Evolutionary conservation across 1,139 yeast genomes (phyloP), one percentile per base, ranked within the genome.

Genomic region (Magnusiomyces tetraspermus): DNA sequence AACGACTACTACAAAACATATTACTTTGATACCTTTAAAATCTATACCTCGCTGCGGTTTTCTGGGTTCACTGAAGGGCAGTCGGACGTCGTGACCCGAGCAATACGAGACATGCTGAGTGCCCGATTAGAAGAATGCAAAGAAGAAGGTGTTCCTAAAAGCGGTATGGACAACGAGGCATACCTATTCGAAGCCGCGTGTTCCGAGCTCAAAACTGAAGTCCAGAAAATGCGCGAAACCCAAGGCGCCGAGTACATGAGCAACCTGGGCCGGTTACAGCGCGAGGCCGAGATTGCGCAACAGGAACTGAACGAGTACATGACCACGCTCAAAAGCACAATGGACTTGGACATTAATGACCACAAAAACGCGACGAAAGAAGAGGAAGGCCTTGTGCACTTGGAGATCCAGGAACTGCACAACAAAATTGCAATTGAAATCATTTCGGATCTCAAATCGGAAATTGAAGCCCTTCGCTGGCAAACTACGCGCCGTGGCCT

Each of bases 141-240:
- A 37, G 75, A 77, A 1, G 77, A 77, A 56, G 80, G 79, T 62
- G 75, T 88, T 8, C 86, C 87, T 38, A 70, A 71, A 26, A 79
- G 79, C 58, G 95, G 87, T 59, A 72, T 88, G 19, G 96, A 88
- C 58, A 90, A 89, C 62, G 96, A 89, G 62, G 78, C 80, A 24
- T 92, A 92, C 65, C 71, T 92, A 30, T 90, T 89, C 67, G 94
- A 89, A 64, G 95, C 97, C 46, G 96, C 97, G 0, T 87, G 89
- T 59, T 85, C 92, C 54, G 97, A 92, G 66, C 71, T 92, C 44
- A 69, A 85, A 50, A 88, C 86, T 41, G 96, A 89, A 61, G 79
- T 89, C 23, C 82, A 85, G 45, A 76, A 85, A 50, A 77, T 85
- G 21, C 73, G 97, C 57, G 90, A 85, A 59, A 73, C 75, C 22